Evolutionary conservation across 2,329 filamentous ascomycete genomes (phyloP), one percentile per base, ranked within the genome.

Genomic region (Mycosphaerella sp.): DNA sequence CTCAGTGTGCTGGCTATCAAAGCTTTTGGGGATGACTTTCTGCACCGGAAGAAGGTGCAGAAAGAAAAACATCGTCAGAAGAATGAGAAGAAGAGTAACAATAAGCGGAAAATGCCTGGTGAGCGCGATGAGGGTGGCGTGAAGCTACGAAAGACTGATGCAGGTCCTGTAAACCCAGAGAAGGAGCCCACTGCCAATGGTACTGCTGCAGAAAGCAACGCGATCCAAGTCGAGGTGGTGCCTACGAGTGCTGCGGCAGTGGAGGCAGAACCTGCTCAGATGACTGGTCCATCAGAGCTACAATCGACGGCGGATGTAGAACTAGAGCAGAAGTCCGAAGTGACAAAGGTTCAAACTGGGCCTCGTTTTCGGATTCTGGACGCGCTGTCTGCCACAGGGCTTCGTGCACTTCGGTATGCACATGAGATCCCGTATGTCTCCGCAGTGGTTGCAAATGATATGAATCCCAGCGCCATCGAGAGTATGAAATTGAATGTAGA

Each of bases 1-100:
- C 73, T 98, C 61, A 96, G 89, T 57, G 89, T 96, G 26, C 79
- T 98, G 11, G 89, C 89, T 0, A 95, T 98, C 70, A 89, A 88
- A 66, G 87, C 87, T 0, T 95, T 92, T 69, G 89, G 88, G 1
- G 84, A 93, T 62, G 83, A 89, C 65, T 61, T 65, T 32, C 61
- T 66, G 38, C 54, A 61, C 48, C 61, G 60, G 43, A 63, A 64
- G 54, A 59, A 55, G 23, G 54, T 54, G 45, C 59, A 57, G 46
- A 54, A 69, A 45, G 69, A 68, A 60, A 72, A 64, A 48, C 42
- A 60, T 29, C 69, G 66, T 26, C 53, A 56, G 61, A 72, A 62
- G 54, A 51, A 53, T 14, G 49, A 61, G 40, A 59, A 55, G 57
- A 70, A 62, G 62, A 66, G 64, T 41, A 57, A 66, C 50, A 63